phyloP scores from a whole-genome alignment of 2,329 filamentous ascomycete genomes.

The Venturiaceae sp. region DNA sequence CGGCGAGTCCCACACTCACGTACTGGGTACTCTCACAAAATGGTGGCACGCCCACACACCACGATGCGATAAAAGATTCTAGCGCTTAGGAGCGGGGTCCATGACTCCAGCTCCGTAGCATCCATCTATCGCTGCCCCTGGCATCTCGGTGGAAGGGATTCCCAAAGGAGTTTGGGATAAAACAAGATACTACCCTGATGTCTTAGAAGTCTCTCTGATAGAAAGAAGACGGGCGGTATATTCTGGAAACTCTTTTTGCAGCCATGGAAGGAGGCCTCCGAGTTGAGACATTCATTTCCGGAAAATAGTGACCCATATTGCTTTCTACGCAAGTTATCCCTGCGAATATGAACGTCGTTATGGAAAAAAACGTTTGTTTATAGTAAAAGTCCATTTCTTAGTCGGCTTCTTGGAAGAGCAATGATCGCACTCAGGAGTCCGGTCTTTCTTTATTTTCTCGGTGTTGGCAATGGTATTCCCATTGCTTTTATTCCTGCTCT shows the following conservation, averaged over 20 bases:
- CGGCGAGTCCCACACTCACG: neutral
- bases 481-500: neutral
- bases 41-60: neutral
- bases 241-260: neutral
- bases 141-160: neutral
- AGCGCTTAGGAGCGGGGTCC: neutral
- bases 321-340: neutral
- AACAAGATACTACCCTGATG: neutral
- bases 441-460: neutral
- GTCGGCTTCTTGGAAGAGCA: neutral
- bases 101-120: neutral
- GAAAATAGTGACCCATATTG: neutral
- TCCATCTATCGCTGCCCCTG: neutral
- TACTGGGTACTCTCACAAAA: neutral
- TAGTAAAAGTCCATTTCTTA: too few relatives aligned
- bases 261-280: neutral
- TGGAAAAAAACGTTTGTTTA: neutral
- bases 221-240: neutral
- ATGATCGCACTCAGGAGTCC: neutral
- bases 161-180: neutral
- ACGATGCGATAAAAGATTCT: neutral
- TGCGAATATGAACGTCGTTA: neutral
- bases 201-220: neutral
- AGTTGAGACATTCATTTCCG: neutral
- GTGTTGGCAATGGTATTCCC: neutral